Base-by-base conservation (phyloP, 2,329 filamentous ascomycete species). In the Fusarium compactum region DNA sequence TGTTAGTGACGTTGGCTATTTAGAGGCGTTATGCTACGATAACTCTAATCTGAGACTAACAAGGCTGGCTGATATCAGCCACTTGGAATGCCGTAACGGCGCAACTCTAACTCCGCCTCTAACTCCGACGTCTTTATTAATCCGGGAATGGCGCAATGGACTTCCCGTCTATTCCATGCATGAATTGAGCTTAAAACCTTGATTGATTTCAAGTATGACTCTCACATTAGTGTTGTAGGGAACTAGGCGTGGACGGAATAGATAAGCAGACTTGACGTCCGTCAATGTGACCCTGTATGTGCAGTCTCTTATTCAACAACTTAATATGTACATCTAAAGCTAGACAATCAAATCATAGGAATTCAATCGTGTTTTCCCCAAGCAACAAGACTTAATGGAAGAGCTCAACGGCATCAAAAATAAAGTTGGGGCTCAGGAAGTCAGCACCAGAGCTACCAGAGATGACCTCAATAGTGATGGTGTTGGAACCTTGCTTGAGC, bases 401-500 rank as follows among this genome's bases (percentile, higher is more conserved):
- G 38, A 76, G 57, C 67, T 76, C 74, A 54, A 76, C 73, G 3
- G 71, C 71, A 60, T 76, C 75, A 53, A 77, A 74, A 53, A 76
- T 73, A 58, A 85, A 81, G 75, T 89, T 91, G 5, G 90, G 89
- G 57, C 83, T 85, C 65, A 91, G 78, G 76, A 84, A 91, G 0
- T 77, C 80, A 24, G 77, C 79, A 1, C 88, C 89, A 12, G 82
- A 83, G 74, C 85, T 90, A 2, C 90, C 90, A 20, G 88, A 90
- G 25, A 85, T 80, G 30, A 86, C 85, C 44, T 78, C 83, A 63
- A 92, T 88, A 9, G 84, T 88, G 54, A 92, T 85, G n/a, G 87
- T 90, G 73, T 92, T 92, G 10, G 79, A 79, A 1, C 89, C 90
- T n/a, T 81, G 80, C 10, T 86, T 82, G 48, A 92, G 82, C 5